Conservation (phyloP, 441 rosid genomes). For the California macrophylla region DNA sequence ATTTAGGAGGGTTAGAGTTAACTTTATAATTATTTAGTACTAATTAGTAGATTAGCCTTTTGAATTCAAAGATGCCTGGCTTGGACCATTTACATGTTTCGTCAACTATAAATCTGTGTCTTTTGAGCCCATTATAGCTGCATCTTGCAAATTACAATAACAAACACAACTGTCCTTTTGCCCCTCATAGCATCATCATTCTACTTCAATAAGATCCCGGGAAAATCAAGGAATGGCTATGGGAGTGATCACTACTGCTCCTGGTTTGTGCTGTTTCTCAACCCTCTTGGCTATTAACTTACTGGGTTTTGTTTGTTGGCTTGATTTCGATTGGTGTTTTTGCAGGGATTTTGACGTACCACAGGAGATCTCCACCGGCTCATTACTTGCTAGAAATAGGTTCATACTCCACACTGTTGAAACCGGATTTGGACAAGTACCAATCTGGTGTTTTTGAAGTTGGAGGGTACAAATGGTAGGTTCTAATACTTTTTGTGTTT, state of each 20-base stretch:
- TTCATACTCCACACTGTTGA: slow-evolving; percentile 12
- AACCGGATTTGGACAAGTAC: slow-evolving; percentile 13
- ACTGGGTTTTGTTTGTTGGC: not conserved
- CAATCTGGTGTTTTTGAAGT: slow-evolving; percentile 27
- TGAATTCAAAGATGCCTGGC: not conserved
- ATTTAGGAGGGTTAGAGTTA: not conserved
- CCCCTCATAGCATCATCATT: not conserved
- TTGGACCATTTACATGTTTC: not conserved
- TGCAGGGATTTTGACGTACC: slow-evolving; percentile 5
- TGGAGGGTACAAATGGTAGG: slow-evolving; percentile 36
- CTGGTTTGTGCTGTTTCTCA: not conserved
- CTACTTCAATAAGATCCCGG: not conserved
- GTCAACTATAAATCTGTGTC: not conserved
- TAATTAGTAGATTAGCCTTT: not conserved
- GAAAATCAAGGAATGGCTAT: not conserved
- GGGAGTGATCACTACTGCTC: not conserved
- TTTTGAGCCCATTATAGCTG: not conserved
- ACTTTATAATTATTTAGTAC: not conserved
- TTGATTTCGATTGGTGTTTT: not conserved
- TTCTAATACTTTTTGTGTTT: not conserved
- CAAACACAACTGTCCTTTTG: not conserved
- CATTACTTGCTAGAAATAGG: slow-evolving; percentile 23
- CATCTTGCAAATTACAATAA: not conserved
- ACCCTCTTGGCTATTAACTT: not conserved
- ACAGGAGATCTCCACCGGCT: slow-evolving; percentile 21